Conservation (phyloP, 2,329 filamentous ascomycete genomes). For the Aspergillus pseudonomiae region DNA sequence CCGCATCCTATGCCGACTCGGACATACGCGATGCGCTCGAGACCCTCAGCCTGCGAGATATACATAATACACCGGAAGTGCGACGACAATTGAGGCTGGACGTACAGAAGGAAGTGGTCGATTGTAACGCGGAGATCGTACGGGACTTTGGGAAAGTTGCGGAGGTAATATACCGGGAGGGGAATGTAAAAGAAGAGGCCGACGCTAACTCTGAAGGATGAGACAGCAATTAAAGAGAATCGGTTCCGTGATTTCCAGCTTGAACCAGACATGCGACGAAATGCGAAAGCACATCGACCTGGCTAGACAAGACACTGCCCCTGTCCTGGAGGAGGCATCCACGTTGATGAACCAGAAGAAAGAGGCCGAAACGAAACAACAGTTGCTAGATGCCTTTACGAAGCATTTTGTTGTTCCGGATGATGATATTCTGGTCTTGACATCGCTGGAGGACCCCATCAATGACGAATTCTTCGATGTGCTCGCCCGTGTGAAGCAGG, state of each 20-base stretch:
- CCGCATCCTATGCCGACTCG: constrained; percentile 87
- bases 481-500: constrained; percentile 78
- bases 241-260: constrained; percentile 72
- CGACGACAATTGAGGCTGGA: constrained; percentile 79
- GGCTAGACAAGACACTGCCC: constrained; percentile 73
- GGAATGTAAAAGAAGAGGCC: background rate
- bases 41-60: constrained; percentile 71
- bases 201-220: constrained; percentile 19
- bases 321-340: constrained; percentile 76
- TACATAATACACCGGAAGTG: constrained; percentile 75
- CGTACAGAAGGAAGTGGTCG: constrained; percentile 88
- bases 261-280: constrained; percentile 78
- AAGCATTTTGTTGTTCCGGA: constrained; percentile 84
- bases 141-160: constrained; percentile 86
- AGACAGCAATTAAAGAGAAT: constrained; percentile 82
- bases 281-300: constrained; percentile 77
- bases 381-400: constrained; percentile 74
- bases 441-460: constrained; percentile 77
- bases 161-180: constrained; percentile 60
- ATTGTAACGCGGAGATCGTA: constrained; percentile 88
- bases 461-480: constrained; percentile 81
- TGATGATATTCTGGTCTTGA: constrained; percentile 75
- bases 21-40: constrained; percentile 85
- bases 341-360: constrained; percentile 71
- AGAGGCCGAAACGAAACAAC: constrained; percentile 78